Base-by-base conservation (phyloP, 495 filamentous ascomycete species). In the Neurospora hispaniola region DNA sequence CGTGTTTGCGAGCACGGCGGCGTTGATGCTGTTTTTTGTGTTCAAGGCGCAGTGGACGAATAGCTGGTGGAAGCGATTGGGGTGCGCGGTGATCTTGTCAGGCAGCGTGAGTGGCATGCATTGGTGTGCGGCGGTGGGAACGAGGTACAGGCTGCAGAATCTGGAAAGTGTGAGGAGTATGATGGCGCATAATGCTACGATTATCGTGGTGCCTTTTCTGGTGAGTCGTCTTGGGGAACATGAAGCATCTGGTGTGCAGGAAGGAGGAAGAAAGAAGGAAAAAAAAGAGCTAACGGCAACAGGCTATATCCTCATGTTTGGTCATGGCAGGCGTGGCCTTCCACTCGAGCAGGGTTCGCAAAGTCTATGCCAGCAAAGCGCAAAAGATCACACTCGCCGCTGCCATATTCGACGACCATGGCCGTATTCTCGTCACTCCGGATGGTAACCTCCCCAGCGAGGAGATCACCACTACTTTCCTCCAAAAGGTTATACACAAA, bases 61-160 rank as follows among this genome's bases (percentile, higher is more conserved):
- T 78, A 86, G 83, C 16, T 92, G 89, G 89, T 93, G 89, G 90
- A 92, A 91, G 75, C 84, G 93, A 73, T 77, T 84, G 27, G 71
- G 89, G 4, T 92, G 89, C 75, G 92, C 91, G 8, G 78, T 86
- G 35, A 71, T 94, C 8, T 83, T 97, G 43, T 91, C 92, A 35
- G 81, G 85, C 16, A 92, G 91, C 43, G 93, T 95, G 4, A 93
- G 89, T 23, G 93, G 92, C 3, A 96, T 97, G 93, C 93, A 97
- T 78, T 97, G 93, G 92, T 90, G 90, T 20, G 93, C 92, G 16
- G 85, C 90, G 4, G 81, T 89, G 16, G 93, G 94, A 8, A 94
- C 92, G 2, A 70, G 77, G 4, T 96, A 94, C 77, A 81, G 78
- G n/a, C 71, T 86, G 77, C 81, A 78, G 74, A 79, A 76, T 38